phyloP scores from a whole-genome alignment of 1,284 basidiomycete species.

The Ceratobasidium sp. region DNA sequence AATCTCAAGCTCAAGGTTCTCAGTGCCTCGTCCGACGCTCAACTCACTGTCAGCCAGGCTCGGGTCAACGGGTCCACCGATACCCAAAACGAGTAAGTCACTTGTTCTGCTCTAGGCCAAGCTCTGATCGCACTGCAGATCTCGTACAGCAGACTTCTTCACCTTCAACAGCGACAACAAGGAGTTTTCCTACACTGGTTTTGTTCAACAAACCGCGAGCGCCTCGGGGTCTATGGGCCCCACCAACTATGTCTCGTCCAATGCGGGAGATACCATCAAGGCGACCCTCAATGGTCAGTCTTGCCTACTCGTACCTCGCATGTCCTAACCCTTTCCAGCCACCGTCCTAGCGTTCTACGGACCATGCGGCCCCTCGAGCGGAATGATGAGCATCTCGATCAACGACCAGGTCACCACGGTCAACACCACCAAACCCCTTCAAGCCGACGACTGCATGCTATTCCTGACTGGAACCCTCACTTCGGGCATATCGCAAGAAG shows the following conservation, averaged over 20 bases:
- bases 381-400: background rate
- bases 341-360: conserved; percentile 9
- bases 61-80: conserved; percentile 9
- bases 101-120: too few relatives aligned
- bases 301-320: too few relatives aligned
- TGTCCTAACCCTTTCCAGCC: too few relatives aligned
- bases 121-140: too few relatives aligned
- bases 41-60: conserved; percentile 5
- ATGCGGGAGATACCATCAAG: too few relatives aligned
- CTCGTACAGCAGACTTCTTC: too few relatives aligned
- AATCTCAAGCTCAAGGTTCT: background rate
- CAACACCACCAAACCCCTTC: conserved; percentile 14
- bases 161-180: conserved; percentile 7
- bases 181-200: background rate
- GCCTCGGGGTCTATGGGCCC: conserved; percentile 6
- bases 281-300: too few relatives aligned
- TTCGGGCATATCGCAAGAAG: background rate
- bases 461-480: background rate
- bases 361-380: conserved; percentile 7
- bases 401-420: background rate
- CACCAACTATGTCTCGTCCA: conserved; percentile 7
- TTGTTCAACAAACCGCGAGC: conserved; percentile 8
- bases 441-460: conserved; percentile 14
- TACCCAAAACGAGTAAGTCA: background rate
- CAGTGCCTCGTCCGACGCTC: background rate